A percentile compares a stretch with the other conserved stretches of the same genome.
phyloP scores from a whole-genome alignment of 169 alveolate genomes.

The Amoebophrya sp. region DNA sequence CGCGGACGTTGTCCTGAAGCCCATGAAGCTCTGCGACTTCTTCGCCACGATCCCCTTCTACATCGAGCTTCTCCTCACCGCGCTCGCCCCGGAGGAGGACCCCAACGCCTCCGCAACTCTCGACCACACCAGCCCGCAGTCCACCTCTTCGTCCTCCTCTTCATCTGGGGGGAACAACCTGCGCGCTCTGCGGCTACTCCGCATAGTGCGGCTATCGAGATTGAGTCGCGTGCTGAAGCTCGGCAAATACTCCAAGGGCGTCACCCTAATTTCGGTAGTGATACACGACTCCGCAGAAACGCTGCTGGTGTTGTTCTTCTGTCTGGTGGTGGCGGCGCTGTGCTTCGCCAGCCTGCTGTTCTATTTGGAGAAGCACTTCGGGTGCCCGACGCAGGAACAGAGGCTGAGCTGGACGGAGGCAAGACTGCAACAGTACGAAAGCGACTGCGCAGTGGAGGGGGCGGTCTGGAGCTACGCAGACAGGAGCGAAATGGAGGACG shows the following conservation, averaged over 20 bases:
- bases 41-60: neutral
- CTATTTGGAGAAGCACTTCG: neutral
- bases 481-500: too few relatives aligned
- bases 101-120: too few relatives aligned
- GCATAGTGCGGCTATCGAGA: neutral
- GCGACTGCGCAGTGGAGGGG: neutral
- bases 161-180: too few relatives aligned
- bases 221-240: neutral
- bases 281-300: neutral
- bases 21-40: neutral
- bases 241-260: neutral
- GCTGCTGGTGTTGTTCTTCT: neutral
- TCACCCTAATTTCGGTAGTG: neutral
- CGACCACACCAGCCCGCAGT: too few relatives aligned
- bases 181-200: too few relatives aligned
- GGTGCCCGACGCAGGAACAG: too few relatives aligned
- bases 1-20: neutral
- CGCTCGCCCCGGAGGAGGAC: neutral
- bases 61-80: neutral
- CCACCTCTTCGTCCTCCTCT: too few relatives aligned
- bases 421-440: neutral
- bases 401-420: too few relatives aligned
- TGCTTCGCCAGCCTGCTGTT: neutral
- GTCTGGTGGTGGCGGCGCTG: neutral
- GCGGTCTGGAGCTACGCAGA: too few relatives aligned